Conservation (phyloP, 306 rosid species). For the Echinosophora koreensis region DNA sequence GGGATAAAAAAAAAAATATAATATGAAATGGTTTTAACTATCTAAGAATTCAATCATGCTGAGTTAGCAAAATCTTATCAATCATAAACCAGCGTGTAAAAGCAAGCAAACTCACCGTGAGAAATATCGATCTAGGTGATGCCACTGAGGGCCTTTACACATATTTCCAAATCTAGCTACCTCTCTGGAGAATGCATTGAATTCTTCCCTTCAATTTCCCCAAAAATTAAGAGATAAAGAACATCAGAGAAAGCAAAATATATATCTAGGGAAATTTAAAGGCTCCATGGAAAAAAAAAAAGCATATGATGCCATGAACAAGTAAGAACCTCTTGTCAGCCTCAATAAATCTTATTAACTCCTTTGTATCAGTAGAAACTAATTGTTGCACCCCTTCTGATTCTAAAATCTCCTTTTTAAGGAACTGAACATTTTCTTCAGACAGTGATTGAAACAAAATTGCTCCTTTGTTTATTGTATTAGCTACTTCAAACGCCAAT, state of each 20-base stretch:
- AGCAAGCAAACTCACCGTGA: constrained; percentile 59
- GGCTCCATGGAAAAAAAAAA: background rate
- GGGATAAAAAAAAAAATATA: constrained; percentile 32
- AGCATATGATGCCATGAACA: constrained; percentile 33
- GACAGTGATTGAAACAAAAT: constrained; percentile 78
- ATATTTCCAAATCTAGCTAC: constrained; percentile 81
- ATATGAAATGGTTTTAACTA: constrained; percentile 53
- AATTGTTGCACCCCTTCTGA: constrained; percentile 73
- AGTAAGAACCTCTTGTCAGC: constrained; percentile 83
- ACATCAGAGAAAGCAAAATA: constrained; percentile 7
- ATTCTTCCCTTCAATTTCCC: constrained; percentile 73
- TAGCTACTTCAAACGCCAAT: constrained; percentile 96
- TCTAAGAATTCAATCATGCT: constrained; percentile 34
- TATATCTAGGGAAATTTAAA: background rate
- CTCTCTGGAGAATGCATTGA: constrained; percentile 66
- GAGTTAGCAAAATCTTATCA: constrained; percentile 28
- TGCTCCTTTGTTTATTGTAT: constrained; percentile 78
- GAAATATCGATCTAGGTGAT: constrained; percentile 75
- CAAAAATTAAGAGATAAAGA: constrained; percentile 41
- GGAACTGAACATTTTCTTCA: constrained; percentile 73
- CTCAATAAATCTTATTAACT: constrained; percentile 71
- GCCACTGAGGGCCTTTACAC: constrained; percentile 89
- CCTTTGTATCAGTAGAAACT: constrained; percentile 75
- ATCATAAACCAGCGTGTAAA: constrained; percentile 24
- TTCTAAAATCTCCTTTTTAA: constrained; percentile 66